Percentiles rank a stretch among this genome's conserved stretches.
phyloP scores from a whole-genome alignment of 768 basidiomycete genomes.

The Boletus coccyginus region DNA sequence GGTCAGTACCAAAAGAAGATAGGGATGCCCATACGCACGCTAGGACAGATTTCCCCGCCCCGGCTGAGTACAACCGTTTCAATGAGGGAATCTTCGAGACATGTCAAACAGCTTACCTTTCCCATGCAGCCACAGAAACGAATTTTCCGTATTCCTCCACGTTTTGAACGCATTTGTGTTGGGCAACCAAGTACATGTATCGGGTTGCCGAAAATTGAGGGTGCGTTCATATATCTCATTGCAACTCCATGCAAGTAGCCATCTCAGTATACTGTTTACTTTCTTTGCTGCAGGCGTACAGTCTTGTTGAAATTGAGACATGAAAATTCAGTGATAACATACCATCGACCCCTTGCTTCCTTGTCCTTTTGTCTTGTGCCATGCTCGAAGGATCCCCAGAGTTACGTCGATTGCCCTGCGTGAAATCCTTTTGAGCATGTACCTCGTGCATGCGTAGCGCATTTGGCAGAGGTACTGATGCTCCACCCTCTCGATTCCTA shows the following conservation, averaged over 20 bases:
- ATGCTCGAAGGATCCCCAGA: not conserved
- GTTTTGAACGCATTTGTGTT: not conserved
- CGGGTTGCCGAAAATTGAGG: not conserved
- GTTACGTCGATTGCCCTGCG: no score
- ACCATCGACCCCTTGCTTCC: not conserved
- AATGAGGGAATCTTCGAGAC: not conserved
- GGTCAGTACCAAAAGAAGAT: not conserved
- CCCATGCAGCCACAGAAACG: conserved; percentile 14
- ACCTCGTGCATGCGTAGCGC: not conserved
- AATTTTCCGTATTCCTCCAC: not conserved
- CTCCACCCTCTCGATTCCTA: conserved; percentile 2
- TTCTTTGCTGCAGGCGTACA: not conserved
- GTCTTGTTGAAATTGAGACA: not conserved
- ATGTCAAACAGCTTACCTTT: conserved; percentile 1
- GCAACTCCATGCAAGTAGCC: conserved; percentile 6
- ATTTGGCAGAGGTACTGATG: no score
- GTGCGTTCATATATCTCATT: not conserved
- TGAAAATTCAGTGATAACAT: not conserved
- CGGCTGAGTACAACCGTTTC: not conserved
- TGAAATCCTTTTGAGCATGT: no score
- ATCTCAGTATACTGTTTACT: not conserved
- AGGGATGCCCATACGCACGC: not conserved
- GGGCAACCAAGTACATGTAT: conserved; percentile 13
- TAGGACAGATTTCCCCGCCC: conserved; percentile 16
- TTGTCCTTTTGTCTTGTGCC: not conserved